These are phyloP conservation scores for Phialophora expanda DNA, from an alignment of 2,329 filamentous ascomycete species.

Conservation along the genomic window DNA sequence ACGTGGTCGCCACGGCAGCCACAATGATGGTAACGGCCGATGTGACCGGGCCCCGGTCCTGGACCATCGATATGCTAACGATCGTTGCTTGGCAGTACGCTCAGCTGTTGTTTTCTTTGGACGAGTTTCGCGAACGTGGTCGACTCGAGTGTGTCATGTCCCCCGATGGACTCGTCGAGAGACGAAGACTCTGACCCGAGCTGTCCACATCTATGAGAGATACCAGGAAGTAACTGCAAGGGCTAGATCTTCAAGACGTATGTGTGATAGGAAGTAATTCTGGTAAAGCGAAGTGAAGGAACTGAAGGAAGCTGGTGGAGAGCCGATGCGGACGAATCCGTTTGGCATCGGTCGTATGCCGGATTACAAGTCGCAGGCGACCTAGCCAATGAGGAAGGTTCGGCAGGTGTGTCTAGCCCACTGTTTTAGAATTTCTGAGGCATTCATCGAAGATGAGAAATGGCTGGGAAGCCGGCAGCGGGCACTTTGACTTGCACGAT, in stretches of 20 bases:
- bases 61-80: conserved; percentile 29
- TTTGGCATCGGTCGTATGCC: neutral
- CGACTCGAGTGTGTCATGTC: conserved; percentile 3
- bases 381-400: conserved; percentile 2
- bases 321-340: neutral
- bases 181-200: neutral
- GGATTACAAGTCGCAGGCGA: neutral
- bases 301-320: neutral
- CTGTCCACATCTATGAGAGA: neutral
- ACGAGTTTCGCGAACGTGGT: neutral
- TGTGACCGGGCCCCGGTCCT: conserved; percentile 46
- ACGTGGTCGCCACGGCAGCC: conserved; percentile 71
- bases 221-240: neutral
- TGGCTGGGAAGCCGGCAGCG: neutral
- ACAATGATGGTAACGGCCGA: conserved; percentile 52
- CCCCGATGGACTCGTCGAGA: neutral
- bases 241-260: neutral
- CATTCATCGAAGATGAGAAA: neutral
- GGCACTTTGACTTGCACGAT: conserved; percentile 5
- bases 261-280: neutral
- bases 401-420: neutral
- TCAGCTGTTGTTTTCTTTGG: neutral
- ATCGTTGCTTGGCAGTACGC: neutral
- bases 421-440: neutral
- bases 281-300: neutral